phyloP scores from a whole-genome alignment of 768 basidiomycete genomes.

The Leccinellum rugosiceps region DNA sequence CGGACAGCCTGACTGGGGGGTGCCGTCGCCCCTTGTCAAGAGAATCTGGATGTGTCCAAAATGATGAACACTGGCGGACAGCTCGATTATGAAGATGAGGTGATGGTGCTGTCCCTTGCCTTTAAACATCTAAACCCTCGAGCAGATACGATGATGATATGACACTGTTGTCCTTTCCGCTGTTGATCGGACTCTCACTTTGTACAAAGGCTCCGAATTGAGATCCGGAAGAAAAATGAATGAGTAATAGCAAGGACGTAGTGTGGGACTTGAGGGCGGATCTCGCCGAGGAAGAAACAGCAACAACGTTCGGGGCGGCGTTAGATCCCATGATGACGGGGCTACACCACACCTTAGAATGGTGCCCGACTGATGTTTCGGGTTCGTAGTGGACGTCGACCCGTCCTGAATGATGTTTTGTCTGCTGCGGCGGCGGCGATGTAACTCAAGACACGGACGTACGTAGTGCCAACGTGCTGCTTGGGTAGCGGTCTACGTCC shows the following conservation, averaged over 20 bases:
- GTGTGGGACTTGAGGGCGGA: slow-evolving; percentile 25
- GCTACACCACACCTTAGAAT: not conserved
- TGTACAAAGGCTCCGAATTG: slow-evolving; percentile 15
- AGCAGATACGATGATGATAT: not conserved
- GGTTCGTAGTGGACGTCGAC: not conserved
- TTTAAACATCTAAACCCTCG: slow-evolving; percentile 3
- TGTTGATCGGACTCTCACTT: slow-evolving; percentile 21
- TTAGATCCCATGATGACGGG: slow-evolving; percentile 5
- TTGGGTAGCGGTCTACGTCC: not conserved
- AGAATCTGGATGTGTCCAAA: not conserved
- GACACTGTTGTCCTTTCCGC: not conserved
- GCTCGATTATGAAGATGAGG: slow-evolving; percentile 17
- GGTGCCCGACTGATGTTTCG: slow-evolving; percentile 19
- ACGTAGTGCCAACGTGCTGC: not conserved
- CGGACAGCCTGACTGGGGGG: slow-evolving; percentile 5
- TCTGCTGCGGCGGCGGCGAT: slow-evolving; percentile 3
- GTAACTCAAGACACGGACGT: not conserved
- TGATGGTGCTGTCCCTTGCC: slow-evolving; percentile 4
- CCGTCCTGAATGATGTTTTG: not conserved
- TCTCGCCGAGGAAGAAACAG: slow-evolving; percentile 18
- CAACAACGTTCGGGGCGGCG: slow-evolving; percentile 17
- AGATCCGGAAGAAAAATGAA: slow-evolving; percentile 20
- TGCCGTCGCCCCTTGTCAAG: slow-evolving; percentile 6
- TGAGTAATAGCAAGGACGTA: not conserved
- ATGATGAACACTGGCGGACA: slow-evolving; percentile 12